A percentile compares a stretch with the other conserved stretches of the same genome.
Evolutionary conservation across 2,329 filamentous ascomycete genomes (phyloP).

Genomic region (Scorias spongiosa): DNA sequence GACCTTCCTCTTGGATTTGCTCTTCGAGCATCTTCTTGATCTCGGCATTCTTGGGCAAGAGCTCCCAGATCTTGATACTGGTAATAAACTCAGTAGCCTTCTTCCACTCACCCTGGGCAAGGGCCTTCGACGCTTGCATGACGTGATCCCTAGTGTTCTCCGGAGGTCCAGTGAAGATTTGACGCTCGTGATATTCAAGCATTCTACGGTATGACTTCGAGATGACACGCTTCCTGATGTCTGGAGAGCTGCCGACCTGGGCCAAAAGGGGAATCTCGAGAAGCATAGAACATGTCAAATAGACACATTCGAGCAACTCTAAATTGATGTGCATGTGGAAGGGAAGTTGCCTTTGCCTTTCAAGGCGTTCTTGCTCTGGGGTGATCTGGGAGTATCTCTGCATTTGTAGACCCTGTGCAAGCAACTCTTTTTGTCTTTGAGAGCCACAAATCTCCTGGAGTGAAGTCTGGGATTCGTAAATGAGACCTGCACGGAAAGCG

Average conservation of each 20-base stretch:
- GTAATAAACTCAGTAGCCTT: conserved; percentile 87
- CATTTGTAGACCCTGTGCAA: conserved; percentile 96
- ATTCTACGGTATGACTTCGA: conserved; percentile 99
- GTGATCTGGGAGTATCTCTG: conserved; percentile 93
- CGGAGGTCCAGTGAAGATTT: conserved; percentile 95
- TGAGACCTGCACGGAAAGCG: conserved; percentile 89
- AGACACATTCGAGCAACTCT: conserved; percentile 93
- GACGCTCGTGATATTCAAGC: conserved; percentile 97
- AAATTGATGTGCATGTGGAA: conserved; percentile 99
- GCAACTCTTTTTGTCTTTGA: conserved; percentile 90
- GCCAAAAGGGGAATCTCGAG: conserved; percentile 94
- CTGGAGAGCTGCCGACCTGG: conserved; percentile 89
- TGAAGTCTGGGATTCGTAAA: conserved; percentile 95
- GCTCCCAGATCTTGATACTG: conserved; percentile 98
- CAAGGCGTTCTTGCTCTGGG: conserved; percentile 91
- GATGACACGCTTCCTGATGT: conserved; percentile 93
- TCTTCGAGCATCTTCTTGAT: conserved; percentile 96
- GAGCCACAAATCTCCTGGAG: conserved; percentile 97
- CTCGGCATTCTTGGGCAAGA: conserved; percentile 81
- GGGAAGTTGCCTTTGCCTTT: conserved; percentile 91
- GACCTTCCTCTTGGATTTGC: conserved; percentile 96
- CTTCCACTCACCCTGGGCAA: conserved; percentile 97
- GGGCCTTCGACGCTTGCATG: conserved; percentile 95
- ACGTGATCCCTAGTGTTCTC: conserved; percentile 99
- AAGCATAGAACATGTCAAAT: conserved; percentile 98